Percentiles rank a stretch among this genome's conserved stretches.
phyloP scores from a whole-genome alignment of 2,329 filamentous ascomycete genomes.

The Myriangium duriaei region DNA sequence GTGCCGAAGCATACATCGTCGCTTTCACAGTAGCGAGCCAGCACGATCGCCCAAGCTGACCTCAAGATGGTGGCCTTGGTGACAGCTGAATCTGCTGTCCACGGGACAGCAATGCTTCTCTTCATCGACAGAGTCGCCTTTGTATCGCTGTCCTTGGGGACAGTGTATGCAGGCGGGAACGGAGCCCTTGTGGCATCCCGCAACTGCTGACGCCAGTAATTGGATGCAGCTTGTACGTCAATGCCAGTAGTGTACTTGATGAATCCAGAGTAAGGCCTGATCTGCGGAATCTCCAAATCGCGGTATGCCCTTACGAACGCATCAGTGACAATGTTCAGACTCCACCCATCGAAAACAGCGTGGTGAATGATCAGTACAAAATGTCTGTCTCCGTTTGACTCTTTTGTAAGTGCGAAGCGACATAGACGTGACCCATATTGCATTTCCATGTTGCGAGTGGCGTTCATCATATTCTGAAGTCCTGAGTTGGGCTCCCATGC shows the following conservation, averaged over 20 bases:
- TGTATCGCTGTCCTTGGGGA: neutral
- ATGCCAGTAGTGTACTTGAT: neutral
- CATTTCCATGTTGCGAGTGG: neutral
- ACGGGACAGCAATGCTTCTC: neutral
- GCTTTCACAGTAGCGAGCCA: neutral
- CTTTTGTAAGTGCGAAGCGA: neutral
- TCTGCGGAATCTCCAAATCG: neutral
- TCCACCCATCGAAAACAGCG: conserved; percentile 6
- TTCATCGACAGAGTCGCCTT: neutral
- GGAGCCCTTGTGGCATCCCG: neutral
- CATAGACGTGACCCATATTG: neutral
- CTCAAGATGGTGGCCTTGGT: conserved; percentile 1
- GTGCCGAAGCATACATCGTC: conserved; percentile 2
- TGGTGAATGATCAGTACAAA: conserved; percentile 4
- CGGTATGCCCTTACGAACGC: neutral
- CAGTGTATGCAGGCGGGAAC: neutral
- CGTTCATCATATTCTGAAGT: neutral
- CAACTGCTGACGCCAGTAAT: neutral
- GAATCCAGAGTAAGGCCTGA: neutral
- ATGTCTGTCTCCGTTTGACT: neutral
- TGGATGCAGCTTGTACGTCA: neutral
- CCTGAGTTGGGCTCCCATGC: neutral
- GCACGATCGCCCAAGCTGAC: conserved; percentile 2
- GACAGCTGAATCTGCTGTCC: neutral
- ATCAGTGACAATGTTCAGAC: neutral